Evolutionary conservation across 75 land plant genomes (phyloP).

Genomic region (Sequoia sempervirens): DNA sequence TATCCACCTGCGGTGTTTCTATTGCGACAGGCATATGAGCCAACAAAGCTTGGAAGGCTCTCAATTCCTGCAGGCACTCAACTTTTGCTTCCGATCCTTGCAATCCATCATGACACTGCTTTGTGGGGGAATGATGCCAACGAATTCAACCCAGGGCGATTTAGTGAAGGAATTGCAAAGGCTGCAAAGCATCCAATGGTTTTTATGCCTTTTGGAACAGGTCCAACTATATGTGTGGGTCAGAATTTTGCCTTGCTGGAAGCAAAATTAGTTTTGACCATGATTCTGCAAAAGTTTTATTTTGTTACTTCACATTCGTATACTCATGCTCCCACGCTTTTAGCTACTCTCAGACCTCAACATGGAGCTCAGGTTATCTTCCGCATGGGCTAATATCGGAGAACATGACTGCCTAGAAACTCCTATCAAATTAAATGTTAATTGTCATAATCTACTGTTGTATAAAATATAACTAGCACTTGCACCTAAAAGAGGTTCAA

Average conservation of each 20-base stretch:
- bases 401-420: not conserved
- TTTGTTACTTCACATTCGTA: conserved; percentile 50
- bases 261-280: conserved; percentile 42
- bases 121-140: conserved; percentile 63
- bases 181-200: conserved; percentile 33
- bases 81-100: conserved; percentile 29
- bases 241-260: conserved; percentile 53
- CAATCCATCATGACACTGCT: conserved; percentile 47
- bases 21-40: conserved; percentile 21
- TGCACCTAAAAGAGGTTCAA: too few relatives aligned
- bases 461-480: not conserved
- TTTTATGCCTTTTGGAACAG: conserved; percentile 55
- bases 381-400: conserved; percentile 5
- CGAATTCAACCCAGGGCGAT: conserved; percentile 60
- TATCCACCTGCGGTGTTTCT: conserved; percentile 46
- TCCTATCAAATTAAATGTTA: not conserved
- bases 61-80: conserved; percentile 48
- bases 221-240: conserved; percentile 63
- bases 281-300: conserved; percentile 34
- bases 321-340: conserved; percentile 45
- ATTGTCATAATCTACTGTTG: not conserved
- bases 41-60: conserved; percentile 30
- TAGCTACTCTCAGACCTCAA: conserved; percentile 40
- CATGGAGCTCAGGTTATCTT: conserved; percentile 48
- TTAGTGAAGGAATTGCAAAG: conserved; percentile 26